Percentiles rank a stretch among this genome's conserved stretches.
phyloP scores from a whole-genome alignment of 305 asterid species.

The Euphrasia arctica region DNA sequence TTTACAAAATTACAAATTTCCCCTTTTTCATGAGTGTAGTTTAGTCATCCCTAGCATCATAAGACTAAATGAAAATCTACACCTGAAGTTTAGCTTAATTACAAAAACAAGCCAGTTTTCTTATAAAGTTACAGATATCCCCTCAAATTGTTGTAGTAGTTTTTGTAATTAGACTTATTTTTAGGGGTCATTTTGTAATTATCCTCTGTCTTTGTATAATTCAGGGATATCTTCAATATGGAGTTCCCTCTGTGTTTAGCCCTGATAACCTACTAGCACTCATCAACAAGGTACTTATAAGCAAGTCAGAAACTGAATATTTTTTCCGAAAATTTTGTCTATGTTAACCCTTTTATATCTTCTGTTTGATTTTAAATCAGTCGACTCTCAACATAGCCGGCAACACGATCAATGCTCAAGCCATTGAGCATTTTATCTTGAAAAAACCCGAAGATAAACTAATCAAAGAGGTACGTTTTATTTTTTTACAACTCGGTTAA shows the following conservation, averaged over 20 bases:
- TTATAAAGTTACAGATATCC: no score
- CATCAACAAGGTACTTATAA: slow-evolving; percentile 61
- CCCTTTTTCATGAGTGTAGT: background rate
- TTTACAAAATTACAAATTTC: background rate
- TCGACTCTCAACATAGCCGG: slow-evolving; percentile 73
- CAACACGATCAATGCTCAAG: slow-evolving; percentile 55
- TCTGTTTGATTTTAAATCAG: slow-evolving; percentile 31
- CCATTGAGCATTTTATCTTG: slow-evolving; percentile 58
- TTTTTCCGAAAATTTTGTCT: background rate
- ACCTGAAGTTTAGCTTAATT: no score
- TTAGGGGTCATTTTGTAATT: background rate
- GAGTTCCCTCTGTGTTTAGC: slow-evolving; percentile 59
- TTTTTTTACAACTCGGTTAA: no score
- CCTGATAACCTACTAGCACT: slow-evolving; percentile 57
- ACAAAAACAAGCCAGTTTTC: no score
- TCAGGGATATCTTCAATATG: slow-evolving; percentile 86
- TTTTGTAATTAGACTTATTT: background rate
- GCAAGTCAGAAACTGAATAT: background rate
- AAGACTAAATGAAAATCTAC: no score
- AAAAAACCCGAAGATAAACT: slow-evolving; percentile 53
- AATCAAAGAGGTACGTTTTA: slow-evolving; percentile 44
- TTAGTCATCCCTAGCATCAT: no score
- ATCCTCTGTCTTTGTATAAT: slow-evolving; percentile 9
- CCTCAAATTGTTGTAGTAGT: background rate
- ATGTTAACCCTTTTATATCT: background rate